Base-by-base conservation (phyloP, 495 filamentous ascomycete species). In the Xylaria cubensis region DNA sequence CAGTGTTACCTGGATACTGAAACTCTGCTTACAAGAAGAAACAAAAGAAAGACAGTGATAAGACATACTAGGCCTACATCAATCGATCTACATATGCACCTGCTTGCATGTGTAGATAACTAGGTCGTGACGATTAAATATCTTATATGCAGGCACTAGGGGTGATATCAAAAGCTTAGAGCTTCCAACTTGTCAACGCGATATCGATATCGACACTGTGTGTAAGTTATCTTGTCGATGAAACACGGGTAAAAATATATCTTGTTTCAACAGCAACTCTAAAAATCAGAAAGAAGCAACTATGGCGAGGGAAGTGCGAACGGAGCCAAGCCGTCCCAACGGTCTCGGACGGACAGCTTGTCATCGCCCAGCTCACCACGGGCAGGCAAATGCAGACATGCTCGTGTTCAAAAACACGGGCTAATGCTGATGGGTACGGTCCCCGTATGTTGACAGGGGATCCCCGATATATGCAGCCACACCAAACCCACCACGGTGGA, bases 161-260 rank as follows among this genome's bases (percentile, higher is more conserved):
- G 8, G 48, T n/a, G 7, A 51, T 24, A 13, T 51, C n/a, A 9
- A 51, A 51, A n/a, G 48, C 48, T 51, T 51, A n/a, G 48, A 9
- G 8, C n/a, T 51, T 24, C n/a, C n/a, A 42, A 42, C n/a, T 51
- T 51, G 46, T 48, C 46, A 17, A 56, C 32, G 21, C 53, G 8
- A 56, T 24, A 24, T 10, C 53, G 8, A 56, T 24, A 24, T 10
- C 26, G 34, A 36, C 55, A 59, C 29, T 64, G 13, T 24, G 32
- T 44, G n/a, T 34, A 29, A 29, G 26, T 29, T 2, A 39, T 15
- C 46, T 64, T 63, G 55, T 44, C 36, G 46, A 71, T 71, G 69
- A 71, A 71, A 71, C 69, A 46, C 69, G 59, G 69, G 13, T 53
- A 62, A 53, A 32, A 6, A 46, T 46, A 71, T 64, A 17, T 53